phyloP scores from a whole-genome alignment of 225 moss, liverwort and hornwort species.

The Pseudisothecium myosuroides region DNA sequence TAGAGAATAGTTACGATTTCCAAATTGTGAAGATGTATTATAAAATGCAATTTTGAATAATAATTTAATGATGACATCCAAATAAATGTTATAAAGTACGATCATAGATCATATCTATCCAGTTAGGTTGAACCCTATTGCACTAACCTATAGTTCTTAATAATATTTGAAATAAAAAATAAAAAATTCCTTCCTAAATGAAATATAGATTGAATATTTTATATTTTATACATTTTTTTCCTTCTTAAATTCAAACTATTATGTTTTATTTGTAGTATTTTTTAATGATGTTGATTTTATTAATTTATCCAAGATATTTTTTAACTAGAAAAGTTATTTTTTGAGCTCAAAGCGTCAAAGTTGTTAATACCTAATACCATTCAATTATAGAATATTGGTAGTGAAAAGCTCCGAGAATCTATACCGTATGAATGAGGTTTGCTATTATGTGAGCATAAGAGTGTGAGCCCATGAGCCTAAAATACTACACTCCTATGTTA shows the following conservation, averaged over 20 bases:
- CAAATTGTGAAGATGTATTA: not conserved
- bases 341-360: not conserved
- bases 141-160: not conserved
- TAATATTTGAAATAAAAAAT: not conserved
- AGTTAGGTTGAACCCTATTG: not conserved
- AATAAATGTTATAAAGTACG: not conserved
- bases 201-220: not conserved
- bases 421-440: rapidly evolving
- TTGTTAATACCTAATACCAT: not conserved
- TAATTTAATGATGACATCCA: not conserved
- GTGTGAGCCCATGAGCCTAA: too few species aligned
- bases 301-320: not conserved
- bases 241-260: not conserved
- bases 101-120: not conserved
- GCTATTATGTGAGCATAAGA: too few species aligned
- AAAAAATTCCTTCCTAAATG: not conserved
- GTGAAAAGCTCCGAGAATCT: rapidly evolving
- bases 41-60: not conserved
- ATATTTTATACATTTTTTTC: not conserved
- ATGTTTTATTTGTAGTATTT: not conserved
- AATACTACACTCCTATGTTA: too few species aligned
- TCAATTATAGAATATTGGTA: not conserved
- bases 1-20: rapidly evolving
- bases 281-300: not conserved
- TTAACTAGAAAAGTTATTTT: not conserved